Evolutionary conservation across 2,329 filamentous ascomycete species (phyloP), one percentile per base, ranked within the genome.

Genomic region (Cladosporium cucumerinum): DNA sequence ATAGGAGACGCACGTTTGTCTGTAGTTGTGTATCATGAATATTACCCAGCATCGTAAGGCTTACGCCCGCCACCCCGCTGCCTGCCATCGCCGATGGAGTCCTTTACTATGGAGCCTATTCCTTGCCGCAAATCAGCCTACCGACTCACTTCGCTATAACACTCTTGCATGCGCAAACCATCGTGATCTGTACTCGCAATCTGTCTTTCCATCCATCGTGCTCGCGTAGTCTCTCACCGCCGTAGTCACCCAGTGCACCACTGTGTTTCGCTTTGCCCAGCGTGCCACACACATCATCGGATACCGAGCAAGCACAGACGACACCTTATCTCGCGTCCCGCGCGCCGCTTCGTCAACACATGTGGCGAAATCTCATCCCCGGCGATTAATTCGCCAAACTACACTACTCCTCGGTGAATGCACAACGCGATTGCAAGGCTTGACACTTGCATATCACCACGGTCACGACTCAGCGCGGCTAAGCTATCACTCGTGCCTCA

Each of bases 91-190:
- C 5, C 60, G 60, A 62, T 62, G 30, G 30, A 48, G 10, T 26
- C n/a, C 60, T 62, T 25, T 46, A 54, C 34, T 62, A 62, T 55
- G 60, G 60, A 62, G 52, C 34, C 32, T 18, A 4, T 43, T 61
- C 8, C 48, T 34, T 36, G 30, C 58, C 46, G 58, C 6, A 11
- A 8, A 55, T 55, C 49, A n/a, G 28, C 60, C 60, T 46, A 36
- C 30, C 36, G 21, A 61, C 36, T 26, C 23, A 14, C 21, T 25
- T 32, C 59, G 18, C 48, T 48, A 30, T 62, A 30, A 18, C 8
- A 43, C 48, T 43, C 32, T 34, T 43, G 59, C 60, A 55, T 62
- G 43, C 60, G 60, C 34, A 62, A 55, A 51, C 25, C 25, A 55
- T 62, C 60, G 49, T 18, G 60, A 62, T 62, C 48, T 28, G 18